Evolutionary conservation across 768 basidiomycete species (phyloP), one percentile per base, ranked within the genome.

Genomic region (Phylloporus sp.): DNA sequence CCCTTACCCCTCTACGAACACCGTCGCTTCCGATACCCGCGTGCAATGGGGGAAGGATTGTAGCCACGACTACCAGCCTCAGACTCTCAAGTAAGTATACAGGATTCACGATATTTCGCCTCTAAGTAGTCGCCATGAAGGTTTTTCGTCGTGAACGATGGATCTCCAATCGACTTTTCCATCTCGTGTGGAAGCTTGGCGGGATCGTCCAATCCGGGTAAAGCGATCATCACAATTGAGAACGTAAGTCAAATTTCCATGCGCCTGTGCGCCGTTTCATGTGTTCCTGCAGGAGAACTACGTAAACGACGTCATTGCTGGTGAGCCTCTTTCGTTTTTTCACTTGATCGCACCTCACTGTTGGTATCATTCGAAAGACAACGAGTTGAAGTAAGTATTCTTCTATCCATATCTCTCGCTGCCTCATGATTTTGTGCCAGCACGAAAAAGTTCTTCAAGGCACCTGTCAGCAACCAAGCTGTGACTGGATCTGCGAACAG

Each of bases 151-250:
- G 10, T 40, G 18, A 46, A 46, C 15, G 45, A 46, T 3, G 45
- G 45, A 15, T 46, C 45, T 20, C 45, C 45, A 8, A 39, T 46
- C 23, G 38, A 39, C 29, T 46, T 46, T 15, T 46, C 45, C n/a
- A 23, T 26, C 29, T 46, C 45, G 14, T 38, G 13, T 33, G 43
- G 45, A n/a, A 40, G 28, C 11, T 14, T n/a, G 2, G 42, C 31
- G n/a, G 32, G 42, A 23, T 4, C 31, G 4, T 11, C 8, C n/a
- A 9, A 3, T 1, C 5, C 4, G 10, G 42, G 42, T 33, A 33
- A 14, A 42, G 31, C 31, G 23, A 42, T 33, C 11, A 23, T 26
- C 38, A 38, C 38, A 18, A 26, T 38, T 7, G 38, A 18, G 24
- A 17, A 17, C 18, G 38, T 38, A 38, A 38, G 38, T 18, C 17